Percentiles rank a stretch among this genome's conserved stretches.
Conservation (phyloP, 805 yeast species). For the Teunomyces funiuensis region DNA sequence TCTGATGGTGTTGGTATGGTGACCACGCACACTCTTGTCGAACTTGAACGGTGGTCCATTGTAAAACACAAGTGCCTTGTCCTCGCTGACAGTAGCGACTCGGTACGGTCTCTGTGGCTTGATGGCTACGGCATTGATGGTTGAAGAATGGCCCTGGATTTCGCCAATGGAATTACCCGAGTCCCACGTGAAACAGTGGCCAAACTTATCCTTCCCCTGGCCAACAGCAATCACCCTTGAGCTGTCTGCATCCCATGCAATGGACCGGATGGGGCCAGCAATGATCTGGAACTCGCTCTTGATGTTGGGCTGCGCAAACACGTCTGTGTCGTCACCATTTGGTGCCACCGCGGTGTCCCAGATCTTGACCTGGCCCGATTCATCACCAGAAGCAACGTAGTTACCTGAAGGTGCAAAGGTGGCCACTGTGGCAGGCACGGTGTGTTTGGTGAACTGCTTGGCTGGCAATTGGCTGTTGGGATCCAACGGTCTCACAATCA, state of each 20-base stretch:
- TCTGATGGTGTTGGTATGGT: constrained; percentile 75
- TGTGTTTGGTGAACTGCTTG: constrained; percentile 73
- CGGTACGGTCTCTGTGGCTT: constrained; percentile 87
- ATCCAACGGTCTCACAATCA: constrained; percentile 65
- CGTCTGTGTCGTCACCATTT: constrained; percentile 32
- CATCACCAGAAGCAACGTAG: constrained; percentile 91
- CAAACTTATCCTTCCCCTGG: constrained; percentile 86
- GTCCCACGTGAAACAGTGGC: constrained; percentile 91
- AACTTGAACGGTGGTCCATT: constrained; percentile 96
- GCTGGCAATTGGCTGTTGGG: constrained; percentile 45
- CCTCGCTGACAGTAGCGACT: constrained; percentile 92
- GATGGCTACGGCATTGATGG: constrained; percentile 79
- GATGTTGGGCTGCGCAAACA: constrained; percentile 47
- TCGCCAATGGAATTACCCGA: constrained; percentile 97
- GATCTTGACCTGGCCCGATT: constrained; percentile 80
- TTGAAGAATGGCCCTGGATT: constrained; percentile 85
- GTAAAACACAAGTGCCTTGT: constrained; percentile 76
- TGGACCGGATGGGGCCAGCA: constrained; percentile 75
- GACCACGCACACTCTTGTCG: constrained; percentile 63
- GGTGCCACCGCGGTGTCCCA: constrained; percentile 59
- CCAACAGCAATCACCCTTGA: constrained; percentile 91
- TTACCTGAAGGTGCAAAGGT: constrained; percentile 86
- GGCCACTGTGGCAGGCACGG: constrained; percentile 73
- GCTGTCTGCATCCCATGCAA: constrained; percentile 91
- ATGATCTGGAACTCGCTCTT: constrained; percentile 82